Evolutionary conservation across 73 alveolate species (phyloP).

Genomic region (Paramecium primaurelia): DNA sequence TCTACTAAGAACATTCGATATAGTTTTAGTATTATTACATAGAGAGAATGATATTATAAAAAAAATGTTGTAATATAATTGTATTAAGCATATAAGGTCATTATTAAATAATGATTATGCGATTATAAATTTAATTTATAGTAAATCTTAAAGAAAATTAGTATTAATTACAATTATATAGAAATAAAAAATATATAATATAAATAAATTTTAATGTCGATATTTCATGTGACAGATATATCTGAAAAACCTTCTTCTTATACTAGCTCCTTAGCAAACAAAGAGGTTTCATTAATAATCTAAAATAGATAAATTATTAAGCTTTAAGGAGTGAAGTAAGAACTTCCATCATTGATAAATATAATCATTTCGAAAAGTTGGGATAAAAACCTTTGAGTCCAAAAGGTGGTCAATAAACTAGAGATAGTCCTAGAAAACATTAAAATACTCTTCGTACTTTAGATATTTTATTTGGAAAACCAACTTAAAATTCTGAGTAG

Average conservation of each 20-base stretch:
- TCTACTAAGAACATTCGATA: background rate
- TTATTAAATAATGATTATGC: background rate
- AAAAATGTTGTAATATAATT: background rate
- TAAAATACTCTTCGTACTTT: background rate
- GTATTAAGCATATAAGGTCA: background rate
- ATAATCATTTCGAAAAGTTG: background rate
- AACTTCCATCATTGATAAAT: conserved; percentile 20
- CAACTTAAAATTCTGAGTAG: background rate
- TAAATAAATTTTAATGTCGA: conserved; percentile 29
- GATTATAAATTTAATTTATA: background rate
- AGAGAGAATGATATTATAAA: background rate
- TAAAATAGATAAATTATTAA: background rate
- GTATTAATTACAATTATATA: background rate
- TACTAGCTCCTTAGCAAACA: background rate
- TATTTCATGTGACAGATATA: conserved; percentile 32
- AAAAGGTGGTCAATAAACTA: background rate
- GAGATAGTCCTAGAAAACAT: conserved; percentile 17
- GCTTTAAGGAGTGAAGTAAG: background rate
- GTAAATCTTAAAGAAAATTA: background rate
- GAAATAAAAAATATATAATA: background rate
- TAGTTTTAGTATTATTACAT: background rate
- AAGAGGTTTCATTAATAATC: background rate
- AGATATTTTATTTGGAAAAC: conserved; percentile 7
- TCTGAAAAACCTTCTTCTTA: conserved; percentile 41
- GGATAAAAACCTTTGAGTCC: conserved; percentile 18